Base-by-base conservation (phyloP, 805 yeast species). In the Teunomyces tritomae region DNA sequence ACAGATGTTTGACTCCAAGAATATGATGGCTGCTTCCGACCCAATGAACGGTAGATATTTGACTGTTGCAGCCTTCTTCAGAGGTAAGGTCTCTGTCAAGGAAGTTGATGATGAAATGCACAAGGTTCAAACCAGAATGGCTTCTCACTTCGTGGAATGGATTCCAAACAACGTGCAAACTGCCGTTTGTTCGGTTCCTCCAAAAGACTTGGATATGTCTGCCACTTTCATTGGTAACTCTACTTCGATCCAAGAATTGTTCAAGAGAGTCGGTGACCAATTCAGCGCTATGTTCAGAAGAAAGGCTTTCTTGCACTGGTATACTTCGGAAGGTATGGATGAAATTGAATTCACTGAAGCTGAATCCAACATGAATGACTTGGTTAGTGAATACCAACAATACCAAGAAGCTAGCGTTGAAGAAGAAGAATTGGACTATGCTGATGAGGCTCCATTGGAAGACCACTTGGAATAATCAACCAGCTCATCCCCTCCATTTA, bases 261-360 rank as follows among this genome's bases (percentile, higher is more conserved):
- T 90, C 74, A 83, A 84, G 72, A 85, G 97, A 73, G 86, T 88
- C 48, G 92, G 92, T 55, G 89, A 80, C 60, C 96, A 90, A 73
- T 90, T 90, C 73, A 77, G 85, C 58, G 91, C 90, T 51, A 90
- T 90, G 97, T 90, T 87, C 73, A 82, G 88, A 67, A 88, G 94
- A 76, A 87, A 85, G 70, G 97, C 97, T 54, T 90, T 90, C 83
- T 84, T 90, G 73, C 96, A 90, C 71, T 90, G 97, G 97, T 90
- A 89, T 73, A 87, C 94, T 8, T 80, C 85, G 58, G 97, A 90
- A 72, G 97, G 97, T 75, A 90, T 90, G 97, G 97, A 90, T 64
- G 95, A 86, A 73, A 79, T 84, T 77, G 97, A 90, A 74, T 90
- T 90, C 70, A 82, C 89, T 49, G 97, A 90, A 75, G 97, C 97